Evolutionary conservation across 164 flowering plant species (phyloP), one percentile per base, ranked within the genome.

Genomic region (Houttuynia cordata): DNA sequence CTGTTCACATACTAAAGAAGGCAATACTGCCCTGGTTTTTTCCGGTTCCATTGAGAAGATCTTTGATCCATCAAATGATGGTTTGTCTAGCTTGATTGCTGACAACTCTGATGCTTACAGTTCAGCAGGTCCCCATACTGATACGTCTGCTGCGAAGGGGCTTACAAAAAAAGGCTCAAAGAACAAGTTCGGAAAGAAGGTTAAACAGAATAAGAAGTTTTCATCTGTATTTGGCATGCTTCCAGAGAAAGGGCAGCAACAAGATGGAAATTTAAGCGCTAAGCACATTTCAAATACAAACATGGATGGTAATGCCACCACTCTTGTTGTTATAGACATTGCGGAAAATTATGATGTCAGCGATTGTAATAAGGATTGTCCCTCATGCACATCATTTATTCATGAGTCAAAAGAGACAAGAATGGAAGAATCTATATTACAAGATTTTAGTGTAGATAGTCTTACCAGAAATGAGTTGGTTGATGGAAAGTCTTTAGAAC

Each of bases 181-280:
- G 55, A 80, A 30, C 2, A 30, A 78, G 66, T 60, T 68, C 23
- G 79, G 68, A 66, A 83, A 72, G 77, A 78, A 78, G 57, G 73
- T 70, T 30, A 75, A 73, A 60, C 68, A 62, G 37, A 60, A 65
- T n/a, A 80, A 71, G 66, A 79, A 68, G 56, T 51, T 45, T 52
- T 64, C 70, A 41, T 39, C 56, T 50, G 57, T 65, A 51, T 23
- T 39, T 25, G 59, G 62, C 34, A 45, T 40, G 64, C 66, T 62
- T 1, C 60, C 63, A 25, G 75, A 74, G 34, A 74, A 71, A 67
- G 64, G 56, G 56, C 58, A 40, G 10, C 12, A 7, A 62, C 68
- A 61, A 34, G 65, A 69, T 53, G 73, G 71, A 67, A 53, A 66
- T 51, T 64, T 66, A 70, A 66, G 56, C 53, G n/a, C 13, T 62